These are phyloP conservation scores for Santalum album DNA, from an alignment of 164 flowering plant genomes.

Conservation along the genomic window DNA sequence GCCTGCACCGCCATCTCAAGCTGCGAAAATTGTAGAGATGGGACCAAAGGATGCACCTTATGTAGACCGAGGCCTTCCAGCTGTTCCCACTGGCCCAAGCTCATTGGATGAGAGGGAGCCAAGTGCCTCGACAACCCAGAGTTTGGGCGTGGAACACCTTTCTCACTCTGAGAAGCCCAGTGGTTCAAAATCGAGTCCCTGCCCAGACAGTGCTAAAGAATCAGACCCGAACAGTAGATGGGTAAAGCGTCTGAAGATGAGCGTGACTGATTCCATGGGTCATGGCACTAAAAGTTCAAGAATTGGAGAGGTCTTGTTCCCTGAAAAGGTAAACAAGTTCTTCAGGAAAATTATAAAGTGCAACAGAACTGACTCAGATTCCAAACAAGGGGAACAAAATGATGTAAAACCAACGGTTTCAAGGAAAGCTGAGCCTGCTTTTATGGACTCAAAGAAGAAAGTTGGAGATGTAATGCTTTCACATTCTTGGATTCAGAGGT, in stretches of 20 bases:
- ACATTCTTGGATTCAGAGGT: conserved; percentile 73
- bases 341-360: conserved; percentile 22
- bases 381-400: conserved; percentile 9
- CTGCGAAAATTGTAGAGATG: conserved; percentile 14
- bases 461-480: conserved; percentile 21
- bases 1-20: conserved; percentile 5
- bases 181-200: conserved; percentile 13
- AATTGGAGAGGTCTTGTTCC: conserved; percentile 31
- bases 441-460: conserved; percentile 16
- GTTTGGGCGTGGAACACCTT: conserved; percentile 48
- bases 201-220: conserved; percentile 5
- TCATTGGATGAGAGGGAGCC: conserved; percentile 23
- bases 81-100: conserved; percentile 14
- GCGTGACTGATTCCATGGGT: conserved; percentile 27
- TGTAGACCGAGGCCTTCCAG: conserved; percentile 30
- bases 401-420: conserved; percentile 16
- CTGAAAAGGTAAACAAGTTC: conserved; percentile 26
- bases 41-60: conserved; percentile 24
- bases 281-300: conserved; percentile 37
- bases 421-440: conserved; percentile 15
- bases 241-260: conserved; percentile 69
- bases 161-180: conserved; percentile 25
- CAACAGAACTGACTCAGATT: conserved; percentile 22
- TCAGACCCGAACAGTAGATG: conserved; percentile 45
- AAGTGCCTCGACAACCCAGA: conserved; percentile 58